Base-by-base conservation (phyloP, 257 asterid species). In the Jacaranda copaia region DNA sequence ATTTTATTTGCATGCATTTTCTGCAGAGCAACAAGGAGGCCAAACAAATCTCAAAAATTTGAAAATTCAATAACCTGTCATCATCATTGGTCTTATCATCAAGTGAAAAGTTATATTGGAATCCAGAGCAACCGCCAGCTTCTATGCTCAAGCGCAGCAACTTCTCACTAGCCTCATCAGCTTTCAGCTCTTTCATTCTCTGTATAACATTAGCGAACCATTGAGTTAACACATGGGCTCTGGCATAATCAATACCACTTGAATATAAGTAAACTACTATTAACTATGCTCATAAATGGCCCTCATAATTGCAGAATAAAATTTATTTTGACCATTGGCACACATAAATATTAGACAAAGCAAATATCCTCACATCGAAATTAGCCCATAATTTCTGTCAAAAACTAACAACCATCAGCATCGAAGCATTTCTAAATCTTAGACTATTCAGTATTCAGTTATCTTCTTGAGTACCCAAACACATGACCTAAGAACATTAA, bases 81-180 rank as follows among this genome's bases (percentile, higher is more conserved):
- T 96, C 97, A 38, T 78, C 63, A 66, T 86, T 86, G 85, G 85
- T 80, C 80, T 88, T 90, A 75, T 90, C 92, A 42, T 91, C 99
- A 25, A 95, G 92, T 38, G 91, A 82, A 83, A 95, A 95, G 55
- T 89, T 93, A 78, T 95, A 95, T 45, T 95, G 98, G 88, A 93
- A 95, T 19, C 99, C 98, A 4, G 98, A 95, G 88, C 99, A 96
- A 13, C 99, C 98, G 2, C 98, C 99, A n/a, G 99, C 93, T 85
- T 91, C 98, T 68, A 96, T 88, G 84, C 97, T 88, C 91, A 93
- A 85, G 15, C 99, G 96, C 56, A 96, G 83, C 88, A 93, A 81
- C 86, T 89, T 96, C 73, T 74, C 77, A 73, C 78, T 72, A 46
- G 86, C 82, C 81, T 93, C 97, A 14, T 80, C 88, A 61, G 87